Base-by-base conservation (phyloP, 2,329 filamentous ascomycete species). In the Anthostomella pinea region DNA sequence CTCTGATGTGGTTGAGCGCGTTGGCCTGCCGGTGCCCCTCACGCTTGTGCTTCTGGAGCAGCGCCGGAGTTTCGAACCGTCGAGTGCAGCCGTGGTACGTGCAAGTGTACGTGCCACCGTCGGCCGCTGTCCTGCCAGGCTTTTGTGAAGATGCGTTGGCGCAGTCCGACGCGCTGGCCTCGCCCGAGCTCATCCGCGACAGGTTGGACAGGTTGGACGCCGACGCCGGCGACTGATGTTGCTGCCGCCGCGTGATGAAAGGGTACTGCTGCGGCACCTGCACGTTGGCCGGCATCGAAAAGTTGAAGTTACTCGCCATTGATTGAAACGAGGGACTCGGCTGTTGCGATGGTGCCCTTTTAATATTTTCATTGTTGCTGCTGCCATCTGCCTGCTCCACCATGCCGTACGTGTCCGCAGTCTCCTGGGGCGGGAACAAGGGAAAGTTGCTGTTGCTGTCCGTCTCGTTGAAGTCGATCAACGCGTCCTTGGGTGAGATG, bases 1-100 rank as follows among this genome's bases (percentile, higher is more conserved):
- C 43, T 34, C 39, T 61, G 10, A 29, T 52, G 19, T 55, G 72
- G 57, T 60, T 70, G 53, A 64, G 64, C 37, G 64, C 74, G 53
- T 72, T 81, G n/a, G 77, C 79, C 51, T 87, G 84, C 31, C 91
- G 80, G 60, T 98, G 93, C 5, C 83, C 87, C 59, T 98, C 93
- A 16, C 90, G 81, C 70, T 96, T 96, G 69, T 98, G 93, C 66
- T 93, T 93, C 61, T 97, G 90, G 3, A 98, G 73, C 50, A 90
- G 81, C 7, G 81, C 75, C 4, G 89, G 88, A 1, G 88, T 88
- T 51, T 95, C 87, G 57, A 98, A 98, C 35, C 93, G 85, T 49
- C 85, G 72, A 1, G 82, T 83, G 59, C 93, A 97, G 8, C 89
- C 88, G 55, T 95, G 89, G 54, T 95, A 95, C 1, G 90, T 96